Conservation (phyloP, 192 early-diverging fungal genomes). For the Spizellomyces sp. region DNA sequence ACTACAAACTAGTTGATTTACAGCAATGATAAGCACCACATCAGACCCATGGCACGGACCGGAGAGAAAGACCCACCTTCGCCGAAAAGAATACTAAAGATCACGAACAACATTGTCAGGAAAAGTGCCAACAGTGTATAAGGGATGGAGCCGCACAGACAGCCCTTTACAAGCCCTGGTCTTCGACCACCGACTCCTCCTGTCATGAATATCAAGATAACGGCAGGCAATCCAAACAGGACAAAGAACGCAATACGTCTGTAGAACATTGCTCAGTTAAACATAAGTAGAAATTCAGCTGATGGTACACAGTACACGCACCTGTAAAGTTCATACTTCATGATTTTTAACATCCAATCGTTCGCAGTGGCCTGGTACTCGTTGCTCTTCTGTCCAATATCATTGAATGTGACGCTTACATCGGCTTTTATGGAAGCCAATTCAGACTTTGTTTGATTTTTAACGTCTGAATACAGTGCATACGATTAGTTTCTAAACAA, state of each 20-base stretch:
- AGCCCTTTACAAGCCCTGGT: constrained; percentile 15
- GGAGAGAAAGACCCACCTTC: constrained; percentile 4
- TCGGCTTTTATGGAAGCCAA: neutral
- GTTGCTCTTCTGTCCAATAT: neutral
- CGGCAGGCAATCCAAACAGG: constrained; percentile 13
- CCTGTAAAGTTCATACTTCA: constrained; percentile 21
- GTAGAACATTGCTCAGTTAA: neutral
- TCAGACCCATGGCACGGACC: neutral
- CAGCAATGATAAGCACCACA: neutral
- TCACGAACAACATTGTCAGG: constrained; percentile 4
- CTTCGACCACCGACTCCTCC: constrained; percentile 10
- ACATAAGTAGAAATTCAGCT: neutral
- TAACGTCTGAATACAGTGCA: neutral
- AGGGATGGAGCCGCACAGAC: constrained; percentile 24
- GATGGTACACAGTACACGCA: neutral
- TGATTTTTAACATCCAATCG: neutral
- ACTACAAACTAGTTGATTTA: constrained; percentile 5
- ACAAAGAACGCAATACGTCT: constrained; percentile 6
- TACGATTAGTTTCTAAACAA: neutral
- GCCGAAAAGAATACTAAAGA: neutral
- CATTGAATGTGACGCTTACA: neutral
- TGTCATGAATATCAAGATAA: constrained; percentile 18
- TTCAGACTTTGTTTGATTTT: neutral
- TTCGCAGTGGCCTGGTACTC: neutral
- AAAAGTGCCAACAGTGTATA: constrained; percentile 22